These are phyloP conservation scores for Hypoxylon sp. DNA, from an alignment of 2,329 filamentous ascomycete genomes.

Conservation along the genomic window DNA sequence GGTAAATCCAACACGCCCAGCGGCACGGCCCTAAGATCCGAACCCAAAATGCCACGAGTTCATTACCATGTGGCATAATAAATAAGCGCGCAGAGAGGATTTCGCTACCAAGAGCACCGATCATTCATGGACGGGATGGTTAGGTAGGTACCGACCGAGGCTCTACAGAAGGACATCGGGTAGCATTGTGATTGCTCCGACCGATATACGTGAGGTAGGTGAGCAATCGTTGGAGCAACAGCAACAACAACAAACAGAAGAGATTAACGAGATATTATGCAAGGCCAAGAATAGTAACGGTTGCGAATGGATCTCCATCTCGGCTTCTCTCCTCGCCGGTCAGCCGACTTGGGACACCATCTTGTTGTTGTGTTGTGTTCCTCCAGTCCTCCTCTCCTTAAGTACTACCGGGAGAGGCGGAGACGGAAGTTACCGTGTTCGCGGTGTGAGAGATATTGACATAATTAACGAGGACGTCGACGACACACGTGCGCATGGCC, in stretches of 20 bases:
- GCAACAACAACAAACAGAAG: no score
- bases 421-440: no score
- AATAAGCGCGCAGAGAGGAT: slow-evolving; percentile 10
- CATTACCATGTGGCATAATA: slow-evolving; percentile 14
- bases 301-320: background rate
- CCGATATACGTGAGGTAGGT: slow-evolving; percentile 1
- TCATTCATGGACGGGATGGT: background rate
- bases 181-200: slow-evolving; percentile 1
- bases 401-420: no score
- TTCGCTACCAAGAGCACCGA: slow-evolving; percentile 8
- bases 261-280: background rate
- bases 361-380: no score
- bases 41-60: slow-evolving; percentile 1
- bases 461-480: no score
- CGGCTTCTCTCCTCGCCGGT: slow-evolving; percentile 13
- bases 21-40: slow-evolving; percentile 1
- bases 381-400: no score
- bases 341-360: slow-evolving; percentile 11
- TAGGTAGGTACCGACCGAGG: slow-evolving; percentile 10
- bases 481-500: background rate
- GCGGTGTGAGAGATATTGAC: no score
- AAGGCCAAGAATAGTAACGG: slow-evolving; percentile 15
- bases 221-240: no score
- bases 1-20: background rate
- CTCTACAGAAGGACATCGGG: slow-evolving; percentile 1